Evolutionary conservation across 2,329 filamentous ascomycete genomes (phyloP).

Genomic region (Chrysoporthe puriensis): DNA sequence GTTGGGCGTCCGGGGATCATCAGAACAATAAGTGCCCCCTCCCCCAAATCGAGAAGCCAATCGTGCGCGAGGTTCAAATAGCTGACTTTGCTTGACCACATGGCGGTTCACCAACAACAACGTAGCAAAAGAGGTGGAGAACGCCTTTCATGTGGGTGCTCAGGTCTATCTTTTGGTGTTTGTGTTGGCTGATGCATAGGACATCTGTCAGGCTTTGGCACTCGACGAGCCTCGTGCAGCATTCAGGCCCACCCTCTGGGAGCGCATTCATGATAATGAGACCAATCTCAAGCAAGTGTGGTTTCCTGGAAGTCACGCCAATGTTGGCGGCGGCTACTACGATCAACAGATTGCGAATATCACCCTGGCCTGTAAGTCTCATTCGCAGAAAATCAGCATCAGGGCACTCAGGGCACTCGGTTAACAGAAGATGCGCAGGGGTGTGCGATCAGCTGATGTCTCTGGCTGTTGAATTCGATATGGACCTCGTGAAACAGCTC

Average conservation of each 20-base stretch:
- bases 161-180: not conserved
- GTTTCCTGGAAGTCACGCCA: constrained; percentile 67
- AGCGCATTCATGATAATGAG: constrained; percentile 35
- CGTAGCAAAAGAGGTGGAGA: constrained; percentile 44
- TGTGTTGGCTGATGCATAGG: not conserved
- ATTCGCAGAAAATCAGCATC: not conserved
- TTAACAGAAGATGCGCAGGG: constrained; percentile 28
- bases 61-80: constrained; percentile 14
- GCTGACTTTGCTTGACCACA: constrained; percentile 32
- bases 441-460: constrained; percentile 41
- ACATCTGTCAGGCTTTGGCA: constrained; percentile 47
- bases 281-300: constrained; percentile 44
- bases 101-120: constrained; percentile 49
- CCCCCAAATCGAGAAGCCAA: not conserved
- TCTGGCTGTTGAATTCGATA: constrained; percentile 39
- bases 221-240: constrained; percentile 50
- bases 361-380: constrained; percentile 37
- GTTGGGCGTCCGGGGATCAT: constrained; percentile 42
- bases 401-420: not conserved
- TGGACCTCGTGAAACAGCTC: constrained; percentile 31
- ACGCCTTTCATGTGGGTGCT: constrained; percentile 43
- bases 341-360: constrained; percentile 41
- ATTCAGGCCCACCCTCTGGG: constrained; percentile 49
- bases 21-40: constrained; percentile 37
- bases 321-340: constrained; percentile 64